phyloP scores from a whole-genome alignment of 768 basidiomycete genomes.

The Sporobolomyces phaffii region DNA sequence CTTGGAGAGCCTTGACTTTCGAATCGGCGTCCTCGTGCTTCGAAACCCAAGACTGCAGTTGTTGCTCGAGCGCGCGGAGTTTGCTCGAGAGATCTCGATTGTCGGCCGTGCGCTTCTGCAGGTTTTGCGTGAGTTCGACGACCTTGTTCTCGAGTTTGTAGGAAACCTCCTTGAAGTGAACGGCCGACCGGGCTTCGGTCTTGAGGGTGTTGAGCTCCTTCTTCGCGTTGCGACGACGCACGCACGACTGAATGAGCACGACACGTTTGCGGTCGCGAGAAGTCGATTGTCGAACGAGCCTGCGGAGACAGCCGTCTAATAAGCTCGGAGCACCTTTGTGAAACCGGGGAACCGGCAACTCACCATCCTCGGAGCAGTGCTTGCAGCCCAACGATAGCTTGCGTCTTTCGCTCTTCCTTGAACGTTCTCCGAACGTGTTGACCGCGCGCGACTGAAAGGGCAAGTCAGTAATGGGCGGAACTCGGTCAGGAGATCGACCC shows the following conservation, averaged over 20 bases:
- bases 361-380: conserved; percentile 82
- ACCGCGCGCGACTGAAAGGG: conserved; percentile 63
- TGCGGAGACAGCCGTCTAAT: conserved; percentile 7
- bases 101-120: conserved; percentile 84
- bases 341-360: conserved; percentile 44
- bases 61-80: conserved; percentile 71
- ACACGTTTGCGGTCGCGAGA: conserved; percentile 63
- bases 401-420: conserved; percentile 54
- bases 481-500: not conserved
- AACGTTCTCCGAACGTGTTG: conserved; percentile 61
- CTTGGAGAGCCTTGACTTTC: conserved; percentile 65
- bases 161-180: conserved; percentile 97
- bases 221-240: conserved; percentile 79
- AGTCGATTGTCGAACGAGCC: conserved; percentile 57
- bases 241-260: conserved; percentile 80
- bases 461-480: not conserved
- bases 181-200: conserved; percentile 90
- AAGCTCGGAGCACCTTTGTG: not conserved
- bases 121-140: conserved; percentile 88
- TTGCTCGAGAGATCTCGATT: conserved; percentile 77
- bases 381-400: conserved; percentile 70
- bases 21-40: conserved; percentile 81
- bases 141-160: conserved; percentile 98
- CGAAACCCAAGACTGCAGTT: conserved; percentile 74
- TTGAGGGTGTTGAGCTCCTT: conserved; percentile 75